Percentiles rank a stretch among this genome's conserved stretches.
phyloP scores from a whole-genome alignment of 140 eudicot species.

The Erigeron philadelphicus region DNA sequence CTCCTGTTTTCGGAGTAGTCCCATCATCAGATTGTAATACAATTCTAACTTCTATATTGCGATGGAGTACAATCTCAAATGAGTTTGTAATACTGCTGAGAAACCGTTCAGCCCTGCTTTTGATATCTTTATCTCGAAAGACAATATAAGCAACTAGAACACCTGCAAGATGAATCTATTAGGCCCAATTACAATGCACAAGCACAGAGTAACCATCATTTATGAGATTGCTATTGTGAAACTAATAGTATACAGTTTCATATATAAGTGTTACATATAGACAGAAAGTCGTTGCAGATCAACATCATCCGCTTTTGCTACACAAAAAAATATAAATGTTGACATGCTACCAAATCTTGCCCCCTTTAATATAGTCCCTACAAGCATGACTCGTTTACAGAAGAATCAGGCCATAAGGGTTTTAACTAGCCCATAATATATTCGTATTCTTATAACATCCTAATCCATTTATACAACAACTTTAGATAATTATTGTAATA shows the following conservation, averaged over 20 bases:
- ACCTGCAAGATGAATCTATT: constrained; percentile 48
- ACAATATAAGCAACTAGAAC: constrained; percentile 68
- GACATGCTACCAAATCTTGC: too few species aligned
- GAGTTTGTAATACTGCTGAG: constrained; percentile 87
- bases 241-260: too few species aligned
- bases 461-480: neutral
- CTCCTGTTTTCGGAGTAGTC: constrained; percentile 18
- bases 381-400: too few species aligned
- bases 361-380: too few species aligned
- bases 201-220: neutral
- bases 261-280: too few species aligned
- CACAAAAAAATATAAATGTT: too few species aligned
- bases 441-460: neutral
- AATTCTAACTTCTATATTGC: constrained; percentile 67
- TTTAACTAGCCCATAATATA: neutral
- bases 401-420: neutral
- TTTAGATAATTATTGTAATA: neutral
- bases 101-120: constrained; percentile 79
- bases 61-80: constrained; percentile 61
- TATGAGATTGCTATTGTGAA: neutral
- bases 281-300: too few species aligned
- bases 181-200: neutral
- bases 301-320: too few species aligned
- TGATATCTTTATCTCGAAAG: constrained; percentile 54
- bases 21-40: constrained; percentile 45